Base-by-base conservation (phyloP, 2,329 filamentous ascomycete species). In the Ophidiomyces ophidiicola region DNA sequence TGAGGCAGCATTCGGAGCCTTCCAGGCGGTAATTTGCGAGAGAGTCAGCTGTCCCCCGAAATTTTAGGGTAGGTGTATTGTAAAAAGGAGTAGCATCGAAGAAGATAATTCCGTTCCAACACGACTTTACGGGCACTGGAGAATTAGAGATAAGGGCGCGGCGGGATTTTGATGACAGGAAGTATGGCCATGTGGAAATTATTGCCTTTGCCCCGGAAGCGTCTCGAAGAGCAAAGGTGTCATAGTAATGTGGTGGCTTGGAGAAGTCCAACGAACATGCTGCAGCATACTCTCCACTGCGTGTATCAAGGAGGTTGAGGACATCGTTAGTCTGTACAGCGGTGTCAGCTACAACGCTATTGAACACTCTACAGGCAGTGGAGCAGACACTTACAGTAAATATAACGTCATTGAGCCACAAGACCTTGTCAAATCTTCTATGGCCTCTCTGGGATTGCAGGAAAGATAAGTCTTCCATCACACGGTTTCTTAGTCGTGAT, bases 1-100 rank as follows among this genome's bases (percentile, higher is more conserved):
- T 60, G 37, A 87, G 70, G 57, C 82, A 87, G 62, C 81, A 86
- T 58, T 87, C 82, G 10, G 76, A 81, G n/a, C 69, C 82, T 57
- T 87, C 82, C 18, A 86, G 64, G 32, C 62, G 58, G 20, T 50
- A 51, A 3, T 48, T 43, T 0, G 69, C 68, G 1, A 88, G 70
- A 3, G 67, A 69, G 51, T 82, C 78, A 0, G 72, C 53, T 15
- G 81, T 66, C 3, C 69, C 78, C 6, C 80, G 73, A 56, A 83
- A 83, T n/a, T 61, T 64, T 0, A 82, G 46, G 51, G 2, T 53
- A 38, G 2, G 45, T 40, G 5, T 41, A 19, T 36, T 53, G 53
- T 37, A 52, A 46, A 29, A 51, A 36, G 48, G 48, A 31, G 47
- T 44, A 36, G 45, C 42, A 32, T 44, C 44, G 31, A 43, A 46